Evolutionary conservation across 306 rosid genomes (phyloP).

Genomic region (Arachis stenosperma): DNA sequence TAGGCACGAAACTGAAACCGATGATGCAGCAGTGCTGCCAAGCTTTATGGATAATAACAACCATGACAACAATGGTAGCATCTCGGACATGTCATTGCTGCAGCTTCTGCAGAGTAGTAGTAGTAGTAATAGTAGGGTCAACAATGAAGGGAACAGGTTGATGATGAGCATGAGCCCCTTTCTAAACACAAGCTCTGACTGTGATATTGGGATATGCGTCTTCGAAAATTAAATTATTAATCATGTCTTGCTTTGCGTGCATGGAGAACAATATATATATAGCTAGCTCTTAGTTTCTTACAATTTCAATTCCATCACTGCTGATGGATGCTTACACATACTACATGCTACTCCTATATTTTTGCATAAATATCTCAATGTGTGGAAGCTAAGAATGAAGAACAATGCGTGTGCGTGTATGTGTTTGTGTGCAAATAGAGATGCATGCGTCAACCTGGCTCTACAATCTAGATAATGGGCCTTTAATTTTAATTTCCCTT

Average conservation of each 20-base stretch:
- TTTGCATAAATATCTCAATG: slow-evolving; percentile 47
- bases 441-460: slow-evolving; percentile 34
- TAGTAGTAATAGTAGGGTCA: slow-evolving; percentile 36
- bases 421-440: slow-evolving; percentile 17
- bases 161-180: slow-evolving; percentile 47
- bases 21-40: slow-evolving; percentile 25
- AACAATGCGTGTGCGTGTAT: neutral
- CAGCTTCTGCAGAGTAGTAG: slow-evolving; percentile 41
- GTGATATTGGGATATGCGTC: slow-evolving; percentile 92
- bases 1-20: slow-evolving; percentile 43
- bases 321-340: slow-evolving; percentile 25
- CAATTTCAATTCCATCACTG: neutral
- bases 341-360: slow-evolving; percentile 37
- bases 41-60: slow-evolving; percentile 48
- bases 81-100: slow-evolving; percentile 53
- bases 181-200: slow-evolving; percentile 60
- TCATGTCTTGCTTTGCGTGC: neutral
- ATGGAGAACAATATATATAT: neutral
- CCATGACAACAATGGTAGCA: neutral
- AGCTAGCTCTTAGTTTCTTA: neutral
- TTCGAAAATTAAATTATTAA: slow-evolving; percentile 63
- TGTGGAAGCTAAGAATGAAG: slow-evolving; percentile 41
- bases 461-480: slow-evolving; percentile 21
- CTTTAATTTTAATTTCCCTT: too few species aligned
- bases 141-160: slow-evolving; percentile 51